A percentile compares a stretch with the other conserved stretches of the same genome.
Evolutionary conservation across 768 basidiomycete species (phyloP).

Genomic region (Trametes elegans): DNA sequence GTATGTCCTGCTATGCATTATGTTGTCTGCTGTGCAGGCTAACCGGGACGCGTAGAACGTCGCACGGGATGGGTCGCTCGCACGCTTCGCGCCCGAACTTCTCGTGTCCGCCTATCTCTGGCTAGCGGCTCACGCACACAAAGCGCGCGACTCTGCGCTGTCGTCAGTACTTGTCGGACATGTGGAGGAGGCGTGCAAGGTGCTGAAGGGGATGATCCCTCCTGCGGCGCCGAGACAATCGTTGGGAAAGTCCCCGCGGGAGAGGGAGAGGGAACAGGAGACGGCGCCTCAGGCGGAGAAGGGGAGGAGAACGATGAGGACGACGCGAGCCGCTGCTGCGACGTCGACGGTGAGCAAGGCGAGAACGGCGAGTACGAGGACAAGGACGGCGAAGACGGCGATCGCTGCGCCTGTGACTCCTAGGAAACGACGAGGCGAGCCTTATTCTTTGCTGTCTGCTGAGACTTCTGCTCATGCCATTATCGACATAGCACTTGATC

Average conservation of each 20-base stretch:
- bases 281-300: too few species aligned
- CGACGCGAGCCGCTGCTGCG: constrained; percentile 9
- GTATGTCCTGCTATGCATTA: constrained; percentile 33
- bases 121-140: constrained; percentile 70
- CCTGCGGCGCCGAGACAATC: constrained; percentile 8
- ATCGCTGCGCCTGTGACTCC: constrained; percentile 40
- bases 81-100: constrained; percentile 43
- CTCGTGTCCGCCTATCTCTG: constrained; percentile 59
- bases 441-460: background rate
- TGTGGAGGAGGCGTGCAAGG: constrained; percentile 49
- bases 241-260: constrained; percentile 3
- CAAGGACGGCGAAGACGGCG: constrained; percentile 17
- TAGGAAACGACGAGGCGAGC: constrained; percentile 38
- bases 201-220: constrained; percentile 41
- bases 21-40: background rate
- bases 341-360: background rate
- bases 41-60: constrained; percentile 24
- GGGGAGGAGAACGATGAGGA: background rate
- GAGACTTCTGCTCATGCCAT: constrained; percentile 7
- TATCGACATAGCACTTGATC: constrained; percentile 18
- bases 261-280: background rate
- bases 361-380: constrained; percentile 3
- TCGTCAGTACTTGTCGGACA: constrained; percentile 47
- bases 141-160: constrained; percentile 42
- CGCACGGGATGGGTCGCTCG: constrained; percentile 30